Evolutionary conservation across 768 basidiomycete species (phyloP).

Genomic region (Mrakia blollopis): DNA sequence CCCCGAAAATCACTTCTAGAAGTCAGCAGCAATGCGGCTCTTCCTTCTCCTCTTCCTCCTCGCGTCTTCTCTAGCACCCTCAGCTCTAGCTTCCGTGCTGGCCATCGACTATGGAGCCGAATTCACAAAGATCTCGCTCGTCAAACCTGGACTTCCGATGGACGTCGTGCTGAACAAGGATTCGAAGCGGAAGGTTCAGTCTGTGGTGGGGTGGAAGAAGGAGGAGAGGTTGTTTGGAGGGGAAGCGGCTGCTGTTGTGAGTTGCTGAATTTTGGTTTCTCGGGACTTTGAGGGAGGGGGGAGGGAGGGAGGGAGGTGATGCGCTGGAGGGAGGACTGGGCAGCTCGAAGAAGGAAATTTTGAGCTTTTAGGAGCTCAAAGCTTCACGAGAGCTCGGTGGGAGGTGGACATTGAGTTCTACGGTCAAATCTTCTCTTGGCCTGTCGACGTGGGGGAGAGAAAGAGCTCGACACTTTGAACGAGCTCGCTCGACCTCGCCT

Average conservation of each 20-base stretch:
- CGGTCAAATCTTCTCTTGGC: background rate
- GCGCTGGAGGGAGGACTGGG: slow-evolving; percentile 4
- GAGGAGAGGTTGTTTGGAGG: slow-evolving; percentile 82
- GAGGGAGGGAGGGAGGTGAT: slow-evolving; percentile 5
- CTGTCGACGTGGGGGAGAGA: no score
- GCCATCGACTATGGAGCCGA: slow-evolving; percentile 98
- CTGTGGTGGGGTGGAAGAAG: slow-evolving; percentile 80
- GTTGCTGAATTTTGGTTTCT: slow-evolving; percentile 42
- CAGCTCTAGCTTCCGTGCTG: slow-evolving; percentile 64
- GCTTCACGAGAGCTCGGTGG: no score
- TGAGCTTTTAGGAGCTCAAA: no score
- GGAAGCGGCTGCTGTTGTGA: slow-evolving; percentile 81
- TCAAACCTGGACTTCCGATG: slow-evolving; percentile 90
- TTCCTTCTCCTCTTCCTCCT: slow-evolving; percentile 30
- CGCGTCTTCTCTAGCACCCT: slow-evolving; percentile 6
- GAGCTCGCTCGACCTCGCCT: slow-evolving; percentile 9
- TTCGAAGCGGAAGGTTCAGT: slow-evolving; percentile 91
- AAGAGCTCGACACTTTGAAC: background rate
- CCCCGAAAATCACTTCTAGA: no score
- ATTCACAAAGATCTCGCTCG: slow-evolving; percentile 91
- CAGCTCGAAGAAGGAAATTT: background rate
- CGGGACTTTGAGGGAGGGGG: background rate
- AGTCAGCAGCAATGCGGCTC: slow-evolving; percentile 29
- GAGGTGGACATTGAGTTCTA: background rate
- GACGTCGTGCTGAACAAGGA: slow-evolving; percentile 95